phyloP scores from a whole-genome alignment of 441 rosid genomes.

The Corymbia calophylla region DNA sequence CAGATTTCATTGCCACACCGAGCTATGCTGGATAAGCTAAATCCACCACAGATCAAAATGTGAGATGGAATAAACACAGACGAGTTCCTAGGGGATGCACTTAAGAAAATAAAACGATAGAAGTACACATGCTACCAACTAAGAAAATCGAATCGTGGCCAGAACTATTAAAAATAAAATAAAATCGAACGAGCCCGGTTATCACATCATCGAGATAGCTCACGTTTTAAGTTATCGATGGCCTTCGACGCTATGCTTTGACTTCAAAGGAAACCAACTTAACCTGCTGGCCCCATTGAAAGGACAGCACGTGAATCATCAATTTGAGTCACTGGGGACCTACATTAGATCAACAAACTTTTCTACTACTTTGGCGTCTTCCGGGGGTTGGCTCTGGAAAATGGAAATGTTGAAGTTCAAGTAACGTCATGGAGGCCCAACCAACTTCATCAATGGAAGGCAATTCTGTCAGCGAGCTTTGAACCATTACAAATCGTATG shows the following conservation, averaged over 20 bases:
- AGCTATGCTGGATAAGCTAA: not conserved
- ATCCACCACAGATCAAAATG: not conserved
- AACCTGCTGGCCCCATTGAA: not conserved
- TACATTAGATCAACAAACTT: not conserved
- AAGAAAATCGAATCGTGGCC: not conserved
- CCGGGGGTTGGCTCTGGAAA: not conserved
- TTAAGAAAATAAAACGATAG: not conserved
- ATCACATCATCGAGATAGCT: not conserved
- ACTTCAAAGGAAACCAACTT: not conserved
- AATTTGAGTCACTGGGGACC: not conserved
- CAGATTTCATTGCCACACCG: not conserved
- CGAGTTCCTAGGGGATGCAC: not conserved
- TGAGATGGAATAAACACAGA: not conserved
- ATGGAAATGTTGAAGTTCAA: not conserved
- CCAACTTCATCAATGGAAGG: not conserved
- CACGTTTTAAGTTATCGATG: not conserved
- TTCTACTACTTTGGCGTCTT: not conserved
- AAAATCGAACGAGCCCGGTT: not conserved
- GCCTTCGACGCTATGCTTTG: not conserved
- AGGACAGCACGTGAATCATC: not conserved
- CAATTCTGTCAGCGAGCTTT: not conserved
- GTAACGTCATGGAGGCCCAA: not conserved
- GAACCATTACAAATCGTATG: not conserved
- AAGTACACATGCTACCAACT: not conserved
- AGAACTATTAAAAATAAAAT: not conserved